Conservation (phyloP, 305 asterid genomes). For the Striga hermonthica region DNA sequence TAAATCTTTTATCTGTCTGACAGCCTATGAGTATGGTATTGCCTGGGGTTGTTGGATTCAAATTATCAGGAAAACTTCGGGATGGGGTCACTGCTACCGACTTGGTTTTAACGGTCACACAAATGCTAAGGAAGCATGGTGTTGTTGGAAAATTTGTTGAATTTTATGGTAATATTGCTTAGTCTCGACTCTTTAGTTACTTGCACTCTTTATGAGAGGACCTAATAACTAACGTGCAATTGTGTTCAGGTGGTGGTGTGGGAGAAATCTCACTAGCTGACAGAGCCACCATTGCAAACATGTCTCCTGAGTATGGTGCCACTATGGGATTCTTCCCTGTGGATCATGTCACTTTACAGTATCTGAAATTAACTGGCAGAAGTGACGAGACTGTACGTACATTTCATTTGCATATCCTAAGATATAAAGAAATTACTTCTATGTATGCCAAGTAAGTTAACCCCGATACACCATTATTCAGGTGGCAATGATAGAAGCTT, state of each 20-base stretch:
- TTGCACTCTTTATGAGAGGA: background rate
- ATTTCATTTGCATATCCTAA: constrained; percentile 25
- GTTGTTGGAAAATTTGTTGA: constrained; percentile 94
- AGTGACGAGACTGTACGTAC: constrained; percentile 79
- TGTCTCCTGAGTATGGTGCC: constrained; percentile 97
- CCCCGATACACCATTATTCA: constrained; percentile 31
- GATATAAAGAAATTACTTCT: constrained; percentile 14
- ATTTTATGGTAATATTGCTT: constrained; percentile 56
- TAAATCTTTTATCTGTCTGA: constrained; percentile 30
- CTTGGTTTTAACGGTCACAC: constrained; percentile 83
- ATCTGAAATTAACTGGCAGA: constrained; percentile 85
- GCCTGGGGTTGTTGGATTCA: constrained; percentile 98
- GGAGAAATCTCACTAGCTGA: constrained; percentile 86
- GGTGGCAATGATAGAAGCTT: constrained; percentile 92
- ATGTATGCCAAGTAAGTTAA: constrained; percentile 19
- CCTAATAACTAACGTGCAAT: constrained; percentile 20
- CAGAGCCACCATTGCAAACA: constrained; percentile 96
- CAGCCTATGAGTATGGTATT: constrained; percentile 99
- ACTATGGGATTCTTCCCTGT: constrained; percentile 99
- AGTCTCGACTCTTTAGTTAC: constrained; percentile 15
- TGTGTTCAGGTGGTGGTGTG: constrained; percentile 66
- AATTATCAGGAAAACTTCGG: constrained; percentile 70
- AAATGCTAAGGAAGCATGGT: constrained; percentile 90
- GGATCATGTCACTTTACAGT: constrained; percentile 77
- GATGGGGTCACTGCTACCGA: constrained; percentile 94